Evolutionary conservation across 1,139 yeast species (phyloP).

Genomic region (Kazachstania sp.): DNA sequence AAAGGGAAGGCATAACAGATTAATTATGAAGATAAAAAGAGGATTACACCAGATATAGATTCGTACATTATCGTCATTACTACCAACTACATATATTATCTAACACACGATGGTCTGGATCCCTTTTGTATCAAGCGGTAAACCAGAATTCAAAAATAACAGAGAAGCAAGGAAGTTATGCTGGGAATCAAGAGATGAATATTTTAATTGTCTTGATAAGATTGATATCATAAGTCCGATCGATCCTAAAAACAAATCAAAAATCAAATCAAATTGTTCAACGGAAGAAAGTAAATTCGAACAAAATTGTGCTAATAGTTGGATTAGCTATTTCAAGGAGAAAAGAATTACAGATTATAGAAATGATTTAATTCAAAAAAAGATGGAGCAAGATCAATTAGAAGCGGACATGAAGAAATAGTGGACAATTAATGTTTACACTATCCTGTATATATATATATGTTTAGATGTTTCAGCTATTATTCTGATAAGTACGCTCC

Average conservation of each 20-base stretch:
- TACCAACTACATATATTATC: no score
- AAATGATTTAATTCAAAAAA: conserved; percentile 31
- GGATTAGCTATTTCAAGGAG: conserved; percentile 64
- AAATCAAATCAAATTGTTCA: conserved; percentile 37
- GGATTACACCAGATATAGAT: no score
- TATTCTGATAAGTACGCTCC: no score
- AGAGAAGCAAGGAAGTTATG: conserved; percentile 49
- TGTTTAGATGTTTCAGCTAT: no score
- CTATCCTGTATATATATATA: no score
- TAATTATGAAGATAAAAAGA: no score
- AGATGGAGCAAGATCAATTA: neutral
- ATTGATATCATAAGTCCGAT: conserved; percentile 43
- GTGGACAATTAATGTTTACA: neutral
- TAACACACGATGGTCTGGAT: conserved; percentile 7
- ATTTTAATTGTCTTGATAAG: conserved; percentile 50
- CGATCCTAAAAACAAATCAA: conserved; percentile 32
- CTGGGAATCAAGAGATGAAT: conserved; percentile 61
- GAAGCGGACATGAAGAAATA: neutral
- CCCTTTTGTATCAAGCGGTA: conserved; percentile 10
- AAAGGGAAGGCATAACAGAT: no score
- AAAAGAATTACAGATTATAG: conserved; percentile 52
- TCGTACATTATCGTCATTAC: no score
- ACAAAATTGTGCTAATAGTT: conserved; percentile 50
- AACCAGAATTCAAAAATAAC: conserved; percentile 27
- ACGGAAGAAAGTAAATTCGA: conserved; percentile 41